These are phyloP conservation scores for Tricladium varicosporioides DNA, from an alignment of 2,329 filamentous ascomycete genomes.

Conservation along the genomic window DNA sequence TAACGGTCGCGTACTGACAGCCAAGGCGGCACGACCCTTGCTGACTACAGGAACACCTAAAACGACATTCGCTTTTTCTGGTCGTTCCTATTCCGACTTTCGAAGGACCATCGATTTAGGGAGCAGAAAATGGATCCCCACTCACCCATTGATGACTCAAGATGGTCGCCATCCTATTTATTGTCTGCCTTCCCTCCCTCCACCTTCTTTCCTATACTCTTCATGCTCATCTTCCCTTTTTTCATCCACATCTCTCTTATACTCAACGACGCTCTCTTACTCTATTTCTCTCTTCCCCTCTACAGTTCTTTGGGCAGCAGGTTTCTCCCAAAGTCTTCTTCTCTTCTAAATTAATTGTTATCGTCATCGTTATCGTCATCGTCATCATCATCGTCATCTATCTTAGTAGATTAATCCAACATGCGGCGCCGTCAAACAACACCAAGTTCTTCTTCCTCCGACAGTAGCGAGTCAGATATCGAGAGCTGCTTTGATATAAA, in stretches of 20 bases:
- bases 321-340: slow-evolving; percentile 6
- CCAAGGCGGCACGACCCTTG: slow-evolving; percentile 21
- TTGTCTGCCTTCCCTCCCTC: slow-evolving; percentile 15
- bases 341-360: slow-evolving; percentile 6
- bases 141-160: slow-evolving; percentile 12
- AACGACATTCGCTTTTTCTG: background rate
- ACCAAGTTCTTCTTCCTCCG: slow-evolving; percentile 17
- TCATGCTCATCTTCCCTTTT: too few relatives aligned
- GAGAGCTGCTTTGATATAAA: slow-evolving; percentile 25
- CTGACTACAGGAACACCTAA: slow-evolving; percentile 2
- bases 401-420: slow-evolving; percentile 6
- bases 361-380: slow-evolving; percentile 1
- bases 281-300: background rate
- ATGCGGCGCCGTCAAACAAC: slow-evolving; percentile 13
- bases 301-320: slow-evolving; percentile 1
- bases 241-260: slow-evolving; percentile 16
- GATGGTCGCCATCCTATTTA: slow-evolving; percentile 19
- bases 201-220: slow-evolving; percentile 15
- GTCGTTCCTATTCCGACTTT: background rate
- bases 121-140: slow-evolving; percentile 5
- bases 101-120: background rate
- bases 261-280: slow-evolving; percentile 17
- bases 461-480: slow-evolving; percentile 22
- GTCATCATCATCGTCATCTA: background rate
- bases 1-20: slow-evolving; percentile 21